Conservation (phyloP, 495 filamentous ascomycete genomes). For the Penicillium pancosmium region DNA sequence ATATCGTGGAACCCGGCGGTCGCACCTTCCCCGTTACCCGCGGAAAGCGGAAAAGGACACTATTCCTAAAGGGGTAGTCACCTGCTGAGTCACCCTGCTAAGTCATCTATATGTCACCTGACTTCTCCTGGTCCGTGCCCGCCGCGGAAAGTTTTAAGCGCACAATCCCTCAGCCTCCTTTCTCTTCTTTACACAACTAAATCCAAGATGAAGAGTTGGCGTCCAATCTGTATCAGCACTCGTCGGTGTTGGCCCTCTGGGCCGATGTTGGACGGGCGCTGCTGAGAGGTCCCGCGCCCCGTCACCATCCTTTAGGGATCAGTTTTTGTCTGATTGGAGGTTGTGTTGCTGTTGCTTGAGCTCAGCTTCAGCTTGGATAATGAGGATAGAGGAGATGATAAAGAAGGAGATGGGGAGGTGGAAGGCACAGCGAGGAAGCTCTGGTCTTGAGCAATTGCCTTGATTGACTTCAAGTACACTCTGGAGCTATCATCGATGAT, state of each 20-base stretch:
- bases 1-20: conserved; percentile 24
- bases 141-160: conserved; percentile 22
- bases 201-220: conserved; percentile 58
- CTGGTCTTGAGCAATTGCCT: too few relatives aligned
- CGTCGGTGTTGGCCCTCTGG: conserved; percentile 36
- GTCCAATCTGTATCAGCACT: conserved; percentile 49
- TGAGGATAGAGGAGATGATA: neutral
- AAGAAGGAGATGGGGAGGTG: neutral
- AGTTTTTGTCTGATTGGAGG: conserved; percentile 53
- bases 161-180: conserved; percentile 24
- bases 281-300: conserved; percentile 53
- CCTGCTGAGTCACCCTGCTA: too few relatives aligned
- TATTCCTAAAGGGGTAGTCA: conserved; percentile 28
- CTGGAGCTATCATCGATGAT: too few relatives aligned
- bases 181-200: conserved; percentile 56
- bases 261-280: conserved; percentile 48
- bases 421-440: too few relatives aligned
- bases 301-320: conserved; percentile 51
- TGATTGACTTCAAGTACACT: too few relatives aligned
- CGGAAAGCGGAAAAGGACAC: conserved; percentile 41
- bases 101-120: too few relatives aligned
- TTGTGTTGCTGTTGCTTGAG: conserved; percentile 29
- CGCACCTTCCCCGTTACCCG: conserved; percentile 44
- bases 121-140: conserved; percentile 24
- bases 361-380: neutral